Evolutionary conservation across 352 stramenopile genomes (phyloP).

Genomic region (Pilasporangium apinafurcum): DNA sequence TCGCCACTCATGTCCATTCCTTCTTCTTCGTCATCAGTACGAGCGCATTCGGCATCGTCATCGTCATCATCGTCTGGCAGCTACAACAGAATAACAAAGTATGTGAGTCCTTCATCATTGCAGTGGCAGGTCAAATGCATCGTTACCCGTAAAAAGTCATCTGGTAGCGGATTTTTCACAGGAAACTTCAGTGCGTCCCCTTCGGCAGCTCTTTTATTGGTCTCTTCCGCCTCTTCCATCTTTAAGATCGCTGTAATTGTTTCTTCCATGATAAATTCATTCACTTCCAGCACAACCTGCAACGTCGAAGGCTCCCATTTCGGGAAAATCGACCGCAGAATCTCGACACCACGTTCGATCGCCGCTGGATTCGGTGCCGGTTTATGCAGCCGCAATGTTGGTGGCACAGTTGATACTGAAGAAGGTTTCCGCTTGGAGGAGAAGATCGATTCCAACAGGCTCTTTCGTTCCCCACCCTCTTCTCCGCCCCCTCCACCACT

Average conservation of each 20-base stretch:
- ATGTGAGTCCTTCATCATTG: not conserved
- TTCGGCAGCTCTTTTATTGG: not conserved
- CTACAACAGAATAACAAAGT: conserved; percentile 16
- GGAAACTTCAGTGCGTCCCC: conserved; percentile 15
- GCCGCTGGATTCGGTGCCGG: conserved; percentile 32
- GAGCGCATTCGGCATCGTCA: conserved; percentile 2
- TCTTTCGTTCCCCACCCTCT: conserved; percentile 22
- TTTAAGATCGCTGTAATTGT: conserved; percentile 70
- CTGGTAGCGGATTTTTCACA: conserved; percentile 66
- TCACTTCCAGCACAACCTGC: conserved; percentile 66
- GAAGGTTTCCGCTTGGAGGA: conserved; percentile 18
- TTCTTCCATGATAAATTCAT: conserved; percentile 76
- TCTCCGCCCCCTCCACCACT: no score
- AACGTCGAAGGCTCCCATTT: conserved; percentile 66
- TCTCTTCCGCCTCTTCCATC: conserved; percentile 59
- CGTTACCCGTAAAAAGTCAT: conserved; percentile 75
- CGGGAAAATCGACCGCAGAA: conserved; percentile 77
- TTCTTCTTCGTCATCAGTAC: not conserved
- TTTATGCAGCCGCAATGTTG: conserved; percentile 1
- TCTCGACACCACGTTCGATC: conserved; percentile 54
- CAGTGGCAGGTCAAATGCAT: not conserved
- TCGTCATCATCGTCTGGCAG: conserved; percentile 38
- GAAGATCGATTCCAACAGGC: conserved; percentile 43
- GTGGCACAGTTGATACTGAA: not conserved
- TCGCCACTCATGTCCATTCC: conserved; percentile 8